Evolutionary conservation across 73 alveolate species (phyloP).

Genomic region (Tetrahymena malaccensis): DNA sequence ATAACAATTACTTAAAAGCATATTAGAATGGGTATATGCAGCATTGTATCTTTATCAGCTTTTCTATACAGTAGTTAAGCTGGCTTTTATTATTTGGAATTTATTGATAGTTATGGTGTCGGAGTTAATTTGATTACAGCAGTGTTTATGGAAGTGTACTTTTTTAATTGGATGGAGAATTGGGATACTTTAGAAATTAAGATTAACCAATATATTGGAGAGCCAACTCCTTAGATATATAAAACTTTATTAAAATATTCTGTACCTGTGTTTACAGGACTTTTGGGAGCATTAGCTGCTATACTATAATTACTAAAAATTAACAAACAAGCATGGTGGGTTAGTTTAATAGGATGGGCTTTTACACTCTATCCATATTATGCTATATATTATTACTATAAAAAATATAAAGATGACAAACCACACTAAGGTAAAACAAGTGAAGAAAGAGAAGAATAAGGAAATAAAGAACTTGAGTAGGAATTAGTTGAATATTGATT

Average conservation of each 20-base stretch:
- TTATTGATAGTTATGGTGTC: slow-evolving; percentile 17
- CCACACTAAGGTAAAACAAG: neutral
- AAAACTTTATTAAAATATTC: neutral
- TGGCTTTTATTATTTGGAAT: slow-evolving; percentile 19
- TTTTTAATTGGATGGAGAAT: neutral
- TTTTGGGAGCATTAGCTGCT: neutral
- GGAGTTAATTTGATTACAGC: slow-evolving; percentile 11
- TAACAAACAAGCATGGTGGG: neutral
- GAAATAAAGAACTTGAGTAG: neutral
- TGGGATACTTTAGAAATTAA: neutral
- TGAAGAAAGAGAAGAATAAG: neutral
- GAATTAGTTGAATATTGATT: neutral
- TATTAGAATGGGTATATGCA: neutral
- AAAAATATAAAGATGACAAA: neutral
- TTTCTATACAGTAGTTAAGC: slow-evolving; percentile 1
- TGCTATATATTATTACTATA: neutral
- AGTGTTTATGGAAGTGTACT: slow-evolving; percentile 19
- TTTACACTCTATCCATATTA: neutral
- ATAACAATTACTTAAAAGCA: neutral
- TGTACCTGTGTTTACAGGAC: neutral
- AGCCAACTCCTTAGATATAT: slow-evolving; percentile 7
- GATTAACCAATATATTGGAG: neutral
- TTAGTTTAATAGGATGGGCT: neutral
- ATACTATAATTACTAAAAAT: neutral
- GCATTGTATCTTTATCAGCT: neutral